phyloP scores from a whole-genome alignment of 2,329 filamentous ascomycete species.

The Myriosclerotinia scirpicola region DNA sequence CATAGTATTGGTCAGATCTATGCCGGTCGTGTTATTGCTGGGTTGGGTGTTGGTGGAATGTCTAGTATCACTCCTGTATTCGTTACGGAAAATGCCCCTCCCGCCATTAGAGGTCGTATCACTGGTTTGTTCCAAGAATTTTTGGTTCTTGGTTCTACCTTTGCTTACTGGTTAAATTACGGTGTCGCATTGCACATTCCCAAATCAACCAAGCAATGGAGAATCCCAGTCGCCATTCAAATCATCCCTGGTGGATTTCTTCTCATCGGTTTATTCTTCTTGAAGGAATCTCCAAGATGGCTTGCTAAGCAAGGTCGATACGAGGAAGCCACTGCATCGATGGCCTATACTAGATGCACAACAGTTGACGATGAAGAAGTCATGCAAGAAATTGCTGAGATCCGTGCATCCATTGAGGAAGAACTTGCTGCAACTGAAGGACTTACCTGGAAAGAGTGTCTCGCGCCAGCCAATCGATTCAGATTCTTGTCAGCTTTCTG shows the following conservation, averaged over 20 bases:
- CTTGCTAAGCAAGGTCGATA: conserved; percentile 64
- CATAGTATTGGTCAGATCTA: conserved; percentile 32
- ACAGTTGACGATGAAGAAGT: conserved; percentile 56
- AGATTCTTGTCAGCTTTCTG: conserved; percentile 45
- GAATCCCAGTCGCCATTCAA: conserved; percentile 46
- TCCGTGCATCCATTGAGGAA: conserved; percentile 64
- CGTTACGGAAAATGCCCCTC: conserved; percentile 48
- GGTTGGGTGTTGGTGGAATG: conserved; percentile 48
- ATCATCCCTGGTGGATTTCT: conserved; percentile 32
- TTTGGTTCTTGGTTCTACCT: conserved; percentile 43
- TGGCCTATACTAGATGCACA: conserved; percentile 60
- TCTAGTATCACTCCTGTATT: conserved; percentile 50
- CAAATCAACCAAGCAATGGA: conserved; percentile 44
- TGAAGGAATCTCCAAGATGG: conserved; percentile 56
- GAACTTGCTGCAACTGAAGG: conserved; percentile 71
- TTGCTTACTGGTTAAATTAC: conserved; percentile 58
- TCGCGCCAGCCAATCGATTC: conserved; percentile 40
- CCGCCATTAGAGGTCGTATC: conserved; percentile 44
- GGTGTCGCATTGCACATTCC: conserved; percentile 40
- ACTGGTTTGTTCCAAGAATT: conserved; percentile 48
- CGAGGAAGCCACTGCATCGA: conserved; percentile 55
- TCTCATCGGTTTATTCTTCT: conserved; percentile 44
- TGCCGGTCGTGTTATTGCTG: conserved; percentile 32
- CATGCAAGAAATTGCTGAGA: conserved; percentile 59
- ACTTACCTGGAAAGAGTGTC: conserved; percentile 54